phyloP scores from a whole-genome alignment of 345 rosid genomes.

The Salix exigua region DNA sequence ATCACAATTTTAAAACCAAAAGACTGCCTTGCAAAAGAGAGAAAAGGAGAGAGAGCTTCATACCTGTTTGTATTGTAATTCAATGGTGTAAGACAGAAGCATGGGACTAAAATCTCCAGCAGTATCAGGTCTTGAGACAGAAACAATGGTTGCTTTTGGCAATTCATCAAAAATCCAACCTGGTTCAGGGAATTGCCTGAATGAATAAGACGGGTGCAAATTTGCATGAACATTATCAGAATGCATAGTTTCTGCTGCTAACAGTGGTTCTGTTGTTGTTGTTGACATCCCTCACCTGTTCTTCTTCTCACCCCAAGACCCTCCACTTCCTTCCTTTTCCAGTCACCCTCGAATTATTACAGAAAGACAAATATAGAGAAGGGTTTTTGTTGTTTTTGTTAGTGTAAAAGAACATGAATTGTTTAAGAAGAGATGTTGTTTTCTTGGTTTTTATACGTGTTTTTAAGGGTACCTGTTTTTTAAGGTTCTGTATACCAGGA shows the following conservation, averaged over 20 bases:
- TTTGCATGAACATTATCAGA: conserved; percentile 12
- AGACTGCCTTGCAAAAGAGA: neutral
- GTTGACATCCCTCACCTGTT: neutral
- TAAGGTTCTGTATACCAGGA: conserved; percentile 18
- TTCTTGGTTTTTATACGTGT: neutral
- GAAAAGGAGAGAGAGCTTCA: neutral
- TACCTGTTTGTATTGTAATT: conserved; percentile 76
- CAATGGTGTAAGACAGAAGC: conserved; percentile 77
- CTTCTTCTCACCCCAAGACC: neutral
- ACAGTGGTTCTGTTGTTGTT: conserved; percentile 59
- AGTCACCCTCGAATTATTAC: neutral
- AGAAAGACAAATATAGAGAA: neutral
- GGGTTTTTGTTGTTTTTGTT: neutral
- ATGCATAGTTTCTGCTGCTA: conserved; percentile 20
- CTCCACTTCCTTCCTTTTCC: conserved; percentile 11
- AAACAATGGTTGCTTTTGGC: conserved; percentile 58
- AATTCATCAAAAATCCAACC: conserved; percentile 60
- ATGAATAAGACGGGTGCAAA: conserved; percentile 19
- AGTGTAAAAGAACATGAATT: neutral
- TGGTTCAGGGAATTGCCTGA: conserved; percentile 24
- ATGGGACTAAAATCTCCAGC: conserved; percentile 83
- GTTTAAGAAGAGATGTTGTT: neutral
- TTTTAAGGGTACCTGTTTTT: neutral
- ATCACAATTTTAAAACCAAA: neutral
- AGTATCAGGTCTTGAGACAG: conserved; percentile 70